Conservation (phyloP, 116 monocot species). For the Zostera marina region DNA sequence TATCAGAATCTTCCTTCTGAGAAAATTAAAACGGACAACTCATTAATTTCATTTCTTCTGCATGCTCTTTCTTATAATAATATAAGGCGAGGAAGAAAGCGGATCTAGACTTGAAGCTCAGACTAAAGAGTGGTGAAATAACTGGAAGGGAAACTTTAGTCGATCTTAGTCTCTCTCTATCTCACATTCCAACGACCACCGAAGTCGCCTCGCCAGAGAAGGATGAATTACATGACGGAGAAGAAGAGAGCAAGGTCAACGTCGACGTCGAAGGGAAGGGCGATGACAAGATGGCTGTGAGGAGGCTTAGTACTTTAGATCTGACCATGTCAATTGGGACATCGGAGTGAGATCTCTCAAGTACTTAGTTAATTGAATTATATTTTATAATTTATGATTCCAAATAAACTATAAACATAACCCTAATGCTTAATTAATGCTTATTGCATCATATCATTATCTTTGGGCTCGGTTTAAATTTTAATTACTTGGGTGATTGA, state of each 20-base stretch:
- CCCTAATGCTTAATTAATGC: neutral
- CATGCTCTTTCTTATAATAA: too few relatives aligned
- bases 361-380: constrained; percentile 37
- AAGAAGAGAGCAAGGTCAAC: neutral
- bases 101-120: constrained; percentile 5
- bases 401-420: constrained; percentile 1
- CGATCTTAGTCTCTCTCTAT: constrained; percentile 43
- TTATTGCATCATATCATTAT: too few relatives aligned
- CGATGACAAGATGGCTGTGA: too few relatives aligned
- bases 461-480: too few relatives aligned
- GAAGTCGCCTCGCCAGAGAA: too few relatives aligned
- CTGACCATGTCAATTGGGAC: constrained; percentile 96
- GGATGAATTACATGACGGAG: too few relatives aligned
- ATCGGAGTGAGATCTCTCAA: constrained; percentile 99
- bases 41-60: too few relatives aligned
- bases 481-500: neutral
- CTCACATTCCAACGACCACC: constrained; percentile 25
- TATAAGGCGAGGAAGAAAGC: too few relatives aligned
- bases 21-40: too few relatives aligned
- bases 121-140: constrained; percentile 1
- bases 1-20: too few relatives aligned
- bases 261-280: too few relatives aligned
- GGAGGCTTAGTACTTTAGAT: constrained; percentile 86
- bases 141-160: constrained; percentile 1
- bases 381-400: neutral